Base-by-base conservation (phyloP, 768 basidiomycete genomes). In the Mycena sanguinolenta region DNA sequence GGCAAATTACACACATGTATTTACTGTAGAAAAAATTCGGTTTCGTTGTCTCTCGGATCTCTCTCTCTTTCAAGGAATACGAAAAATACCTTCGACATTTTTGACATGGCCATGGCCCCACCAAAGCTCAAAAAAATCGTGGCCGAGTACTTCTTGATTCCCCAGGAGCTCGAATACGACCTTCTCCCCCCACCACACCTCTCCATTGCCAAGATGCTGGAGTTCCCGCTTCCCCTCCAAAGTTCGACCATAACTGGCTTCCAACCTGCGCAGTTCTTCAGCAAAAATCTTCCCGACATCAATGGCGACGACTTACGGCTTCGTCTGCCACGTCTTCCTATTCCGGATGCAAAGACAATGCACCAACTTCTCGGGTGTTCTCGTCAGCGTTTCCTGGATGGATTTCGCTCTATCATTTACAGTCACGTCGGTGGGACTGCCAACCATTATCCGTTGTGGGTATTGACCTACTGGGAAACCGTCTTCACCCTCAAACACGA, bases 381-480 rank as follows among this genome's bases (percentile, higher is more conserved):
- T 23, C 58, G 66, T 16, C 66, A 67, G 34, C 6, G 27, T 21
- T 67, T 58, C 49, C 58, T 67, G 12, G 66, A 67, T 9, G 66
- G 66, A 0, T 5, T 27, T 21, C 49, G 30, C n/a, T 67, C 66
- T 8, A 13, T 67, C 8, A 39, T 61, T 4, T 67, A 67, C 32
- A 54, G 46, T 30, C 66, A 67, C 27, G 16, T 60, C n/a, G 59
- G 34, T 23, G 61, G 36, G 38, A 25, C 28, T n/a, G 34, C 27
- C 0, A 52, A 49, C 8, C 61, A 63, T 34, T 63, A 36, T 25
- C 61, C 61, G 17, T n/a, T 52, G 32, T 63, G 61, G 61, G 38
- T 63, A 32, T 27, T 63, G 21, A 52, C 61, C 1, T 63, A 53
- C 50, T 63, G 61, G 61, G 28, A 23, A 0, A 50, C 49, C 0